These are phyloP conservation scores for Citrus mangshanensis DNA, from an alignment of 345 rosid genomes.

Conservation along the genomic window DNA sequence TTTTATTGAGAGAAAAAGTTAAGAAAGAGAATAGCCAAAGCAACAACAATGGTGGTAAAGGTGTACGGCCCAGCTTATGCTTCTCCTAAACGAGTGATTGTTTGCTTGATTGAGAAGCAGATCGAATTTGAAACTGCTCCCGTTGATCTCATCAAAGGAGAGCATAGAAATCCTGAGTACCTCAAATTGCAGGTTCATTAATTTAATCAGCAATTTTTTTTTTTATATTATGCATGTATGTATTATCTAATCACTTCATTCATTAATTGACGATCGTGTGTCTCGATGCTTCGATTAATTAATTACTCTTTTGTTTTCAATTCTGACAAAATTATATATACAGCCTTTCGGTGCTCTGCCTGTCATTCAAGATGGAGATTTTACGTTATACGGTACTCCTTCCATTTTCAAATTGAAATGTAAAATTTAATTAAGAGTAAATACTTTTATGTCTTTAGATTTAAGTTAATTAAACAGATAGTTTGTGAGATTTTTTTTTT, in stretches of 20 bases:
- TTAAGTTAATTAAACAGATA: too few relatives aligned
- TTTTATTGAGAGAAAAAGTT: too few relatives aligned
- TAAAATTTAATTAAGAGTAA: constrained; percentile 11
- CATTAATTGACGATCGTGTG: too few relatives aligned
- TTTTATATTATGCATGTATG: too few relatives aligned
- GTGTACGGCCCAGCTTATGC: constrained; percentile 56
- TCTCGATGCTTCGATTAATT: too few relatives aligned
- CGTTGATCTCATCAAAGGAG: constrained; percentile 62
- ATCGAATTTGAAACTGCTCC: constrained; percentile 53
- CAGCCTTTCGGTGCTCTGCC: constrained; percentile 78
- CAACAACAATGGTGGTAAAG: constrained; percentile 17
- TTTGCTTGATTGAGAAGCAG: constrained; percentile 51
- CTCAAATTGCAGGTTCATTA: constrained; percentile 58
- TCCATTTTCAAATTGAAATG: too few relatives aligned
- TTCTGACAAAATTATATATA: not conserved
- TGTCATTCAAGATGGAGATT: constrained; percentile 67
- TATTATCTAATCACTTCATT: too few relatives aligned
- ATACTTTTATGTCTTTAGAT: not conserved
- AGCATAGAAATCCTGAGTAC: constrained; percentile 45
- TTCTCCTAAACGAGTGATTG: constrained; percentile 50
- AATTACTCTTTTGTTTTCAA: not conserved
- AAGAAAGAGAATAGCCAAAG: not conserved
- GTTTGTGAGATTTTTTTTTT: too few relatives aligned
- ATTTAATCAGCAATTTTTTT: too few relatives aligned
- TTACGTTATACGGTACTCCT: constrained; percentile 41